Percentiles rank a stretch among this genome's conserved stretches.
phyloP scores from a whole-genome alignment of 106 monocot genomes.

The Xerophyta viscosa region DNA sequence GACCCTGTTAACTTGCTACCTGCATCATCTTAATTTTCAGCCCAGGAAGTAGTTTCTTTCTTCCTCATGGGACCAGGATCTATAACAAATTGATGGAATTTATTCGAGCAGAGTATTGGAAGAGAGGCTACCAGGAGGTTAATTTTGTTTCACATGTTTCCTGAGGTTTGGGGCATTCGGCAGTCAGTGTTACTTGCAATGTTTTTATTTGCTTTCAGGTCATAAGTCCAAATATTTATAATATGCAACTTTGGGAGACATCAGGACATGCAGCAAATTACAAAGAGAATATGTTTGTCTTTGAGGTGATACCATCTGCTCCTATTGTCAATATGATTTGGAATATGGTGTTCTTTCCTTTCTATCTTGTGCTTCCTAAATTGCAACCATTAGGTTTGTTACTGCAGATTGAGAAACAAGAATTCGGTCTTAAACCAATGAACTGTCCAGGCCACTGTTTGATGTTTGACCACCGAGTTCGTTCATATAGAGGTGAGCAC shows the following conservation, averaged over 20 bases:
- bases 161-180: too few relatives aligned
- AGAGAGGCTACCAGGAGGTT: constrained; percentile 98
- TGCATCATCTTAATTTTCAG: constrained; percentile 35
- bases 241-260: constrained; percentile 99
- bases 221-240: constrained; percentile 85
- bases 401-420: constrained; percentile 94
- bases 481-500: constrained; percentile 96
- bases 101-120: constrained; percentile 58
- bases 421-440: constrained; percentile 99
- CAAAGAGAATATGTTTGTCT: constrained; percentile 98
- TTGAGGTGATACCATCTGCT: constrained; percentile 46
- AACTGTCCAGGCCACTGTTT: constrained; percentile 99
- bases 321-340: too few relatives aligned
- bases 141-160: background rate
- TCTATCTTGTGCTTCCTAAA: too few relatives aligned
- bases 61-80: constrained; percentile 77
- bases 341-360: too few relatives aligned
- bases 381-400: too few relatives aligned
- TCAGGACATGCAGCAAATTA: constrained; percentile 99
- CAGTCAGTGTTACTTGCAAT: background rate
- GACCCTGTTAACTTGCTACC: background rate
- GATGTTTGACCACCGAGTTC: constrained; percentile 94
- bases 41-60: constrained; percentile 98
- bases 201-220: constrained; percentile 42
- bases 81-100: constrained; percentile 93